phyloP scores from a whole-genome alignment of 805 yeast genomes.

The Debaryomyces tyrocola region DNA sequence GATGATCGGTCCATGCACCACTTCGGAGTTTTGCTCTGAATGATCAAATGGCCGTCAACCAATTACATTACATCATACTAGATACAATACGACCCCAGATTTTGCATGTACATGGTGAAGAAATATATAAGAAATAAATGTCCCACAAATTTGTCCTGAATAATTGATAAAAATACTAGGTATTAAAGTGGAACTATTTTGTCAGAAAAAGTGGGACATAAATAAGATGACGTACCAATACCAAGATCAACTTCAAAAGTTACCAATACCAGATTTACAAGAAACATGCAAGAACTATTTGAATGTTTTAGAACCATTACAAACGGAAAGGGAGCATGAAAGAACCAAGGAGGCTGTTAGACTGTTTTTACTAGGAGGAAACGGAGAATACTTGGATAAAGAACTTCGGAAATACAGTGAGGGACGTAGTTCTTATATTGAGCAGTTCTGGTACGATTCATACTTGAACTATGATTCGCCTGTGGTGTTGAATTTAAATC shows the following conservation, averaged over 20 bases:
- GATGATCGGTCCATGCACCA: neutral
- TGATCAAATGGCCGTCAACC: neutral
- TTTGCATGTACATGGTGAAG: neutral
- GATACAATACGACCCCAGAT: constrained; percentile 1
- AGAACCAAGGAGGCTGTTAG: constrained; percentile 60
- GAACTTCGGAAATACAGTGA: constrained; percentile 62
- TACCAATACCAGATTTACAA: constrained; percentile 78
- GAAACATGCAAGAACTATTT: constrained; percentile 69
- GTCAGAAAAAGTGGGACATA: neutral
- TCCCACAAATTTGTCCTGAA: neutral
- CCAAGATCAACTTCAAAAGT: constrained; percentile 58
- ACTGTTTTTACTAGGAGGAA: constrained; percentile 50
- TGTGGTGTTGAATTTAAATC: constrained; percentile 88
- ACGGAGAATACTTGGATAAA: constrained; percentile 59
- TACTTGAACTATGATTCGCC: constrained; percentile 85
- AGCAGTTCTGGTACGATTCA: constrained; percentile 93
- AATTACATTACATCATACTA: neutral
- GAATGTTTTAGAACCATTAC: constrained; percentile 73
- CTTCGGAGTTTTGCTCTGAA: constrained; percentile 1
- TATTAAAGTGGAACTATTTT: neutral
- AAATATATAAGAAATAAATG: neutral
- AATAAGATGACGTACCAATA: constrained; percentile 49
- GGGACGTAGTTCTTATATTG: constrained; percentile 76
- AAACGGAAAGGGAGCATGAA: constrained; percentile 68
- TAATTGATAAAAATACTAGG: neutral